Conservation (phyloP, 352 stramenopile species). For the Pythium guiyangense region DNA sequence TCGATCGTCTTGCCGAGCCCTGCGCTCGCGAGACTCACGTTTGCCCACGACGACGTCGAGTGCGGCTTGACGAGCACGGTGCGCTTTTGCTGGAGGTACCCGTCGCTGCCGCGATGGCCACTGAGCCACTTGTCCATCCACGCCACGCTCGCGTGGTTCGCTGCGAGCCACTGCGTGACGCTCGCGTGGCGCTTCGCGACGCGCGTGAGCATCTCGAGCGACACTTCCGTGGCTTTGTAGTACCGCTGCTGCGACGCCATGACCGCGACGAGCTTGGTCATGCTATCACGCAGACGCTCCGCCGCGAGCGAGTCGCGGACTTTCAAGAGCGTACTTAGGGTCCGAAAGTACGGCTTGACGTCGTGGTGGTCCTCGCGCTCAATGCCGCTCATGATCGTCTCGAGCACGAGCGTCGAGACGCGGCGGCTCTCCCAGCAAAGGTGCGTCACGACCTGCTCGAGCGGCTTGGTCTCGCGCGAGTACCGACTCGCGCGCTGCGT, state of each 20-base stretch:
- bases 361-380: conserved; percentile 81
- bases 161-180: conserved; percentile 59
- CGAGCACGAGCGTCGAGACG: conserved; percentile 49
- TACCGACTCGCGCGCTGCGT: conserved; percentile 71
- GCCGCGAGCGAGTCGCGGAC: conserved; percentile 60
- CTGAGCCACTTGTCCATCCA: conserved; percentile 87
- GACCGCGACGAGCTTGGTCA: conserved; percentile 69
- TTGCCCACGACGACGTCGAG: conserved; percentile 79
- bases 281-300: conserved; percentile 58
- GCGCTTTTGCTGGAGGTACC: conserved; percentile 65
- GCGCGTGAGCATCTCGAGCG: conserved; percentile 82
- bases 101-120: conserved; percentile 55
- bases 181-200: conserved; percentile 71
- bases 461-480: conserved; percentile 72
- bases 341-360: conserved; percentile 87
- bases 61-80: conserved; percentile 84
- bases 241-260: conserved; percentile 84
- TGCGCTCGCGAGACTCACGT: conserved; percentile 48
- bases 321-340: conserved; percentile 77
- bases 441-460: conserved; percentile 74
- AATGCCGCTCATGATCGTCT: conserved; percentile 71
- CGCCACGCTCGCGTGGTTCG: conserved; percentile 55
- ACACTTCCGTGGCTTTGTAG: conserved; percentile 84
- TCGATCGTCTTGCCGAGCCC: conserved; percentile 62
- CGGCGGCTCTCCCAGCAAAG: conserved; percentile 75